Percentiles rank a stretch among this genome's conserved stretches.
Conservation (phyloP, 768 basidiomycete genomes). For the Phylloporus arenicola region DNA sequence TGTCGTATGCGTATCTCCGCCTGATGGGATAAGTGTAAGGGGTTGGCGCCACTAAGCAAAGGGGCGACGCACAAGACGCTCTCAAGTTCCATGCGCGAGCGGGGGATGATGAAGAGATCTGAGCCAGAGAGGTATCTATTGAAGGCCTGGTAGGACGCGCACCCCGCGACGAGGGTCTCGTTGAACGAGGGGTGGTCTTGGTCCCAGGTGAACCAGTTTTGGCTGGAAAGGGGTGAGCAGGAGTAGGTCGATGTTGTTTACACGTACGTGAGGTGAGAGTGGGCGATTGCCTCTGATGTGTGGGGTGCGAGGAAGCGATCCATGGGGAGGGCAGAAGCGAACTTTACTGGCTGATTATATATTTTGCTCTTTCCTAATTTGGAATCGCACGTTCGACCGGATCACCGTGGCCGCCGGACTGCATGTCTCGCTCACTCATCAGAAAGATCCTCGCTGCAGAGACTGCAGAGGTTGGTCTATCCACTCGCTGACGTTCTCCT, state of each 20-base stretch:
- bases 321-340: conserved; percentile 34
- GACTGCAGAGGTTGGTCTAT: conserved; percentile 50
- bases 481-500: not conserved
- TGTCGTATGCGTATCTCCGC: conserved; percentile 70
- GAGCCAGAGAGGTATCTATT: conserved; percentile 66
- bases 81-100: conserved; percentile 60
- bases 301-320: conserved; percentile 70
- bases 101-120: conserved; percentile 67
- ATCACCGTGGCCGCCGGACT: conserved; percentile 5
- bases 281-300: conserved; percentile 68
- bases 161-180: conserved; percentile 70
- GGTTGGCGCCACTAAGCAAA: not conserved
- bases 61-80: conserved; percentile 54
- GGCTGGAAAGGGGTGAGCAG: conserved; percentile 37
- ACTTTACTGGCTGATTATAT: too few species aligned
- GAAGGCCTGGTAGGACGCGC: conserved; percentile 77
- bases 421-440: conserved; percentile 57
- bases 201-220: conserved; percentile 68
- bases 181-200: conserved; percentile 62
- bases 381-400: conserved; percentile 24
- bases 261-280: conserved; percentile 59
- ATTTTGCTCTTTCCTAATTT: conserved; percentile 16
- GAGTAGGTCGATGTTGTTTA: not conserved
- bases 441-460: conserved; percentile 77
- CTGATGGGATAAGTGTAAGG: conserved; percentile 33